A percentile compares a stretch with the other conserved stretches of the same genome.
Conservation (phyloP, 208 protist species). For the Naegleria gruberi region DNA sequence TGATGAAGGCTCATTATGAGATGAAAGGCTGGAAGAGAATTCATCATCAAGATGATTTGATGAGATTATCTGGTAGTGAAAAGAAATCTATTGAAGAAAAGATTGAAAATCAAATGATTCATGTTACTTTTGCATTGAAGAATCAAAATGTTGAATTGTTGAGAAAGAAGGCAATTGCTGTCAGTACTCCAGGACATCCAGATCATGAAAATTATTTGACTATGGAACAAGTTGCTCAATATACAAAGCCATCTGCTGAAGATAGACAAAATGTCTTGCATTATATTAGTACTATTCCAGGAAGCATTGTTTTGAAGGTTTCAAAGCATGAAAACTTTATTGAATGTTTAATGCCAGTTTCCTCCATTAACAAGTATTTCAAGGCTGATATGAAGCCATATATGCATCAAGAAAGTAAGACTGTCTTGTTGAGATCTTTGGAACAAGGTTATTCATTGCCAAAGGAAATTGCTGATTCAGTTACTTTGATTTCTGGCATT, state of each 20-base stretch:
- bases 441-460: neutral
- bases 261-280: neutral
- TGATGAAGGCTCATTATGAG: no score
- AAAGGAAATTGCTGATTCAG: neutral
- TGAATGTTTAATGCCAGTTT: neutral
- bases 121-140: neutral
- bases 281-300: neutral
- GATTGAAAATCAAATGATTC: neutral
- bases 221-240: neutral
- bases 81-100: neutral
- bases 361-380: neutral
- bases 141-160: neutral
- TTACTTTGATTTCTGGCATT: neutral
- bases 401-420: neutral
- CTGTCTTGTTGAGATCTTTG: neutral
- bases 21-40: no score
- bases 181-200: neutral
- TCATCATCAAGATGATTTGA: no score
- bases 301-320: neutral
- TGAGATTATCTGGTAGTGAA: neutral
- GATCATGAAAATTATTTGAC: constrained; percentile 1
- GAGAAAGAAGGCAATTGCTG: no score
- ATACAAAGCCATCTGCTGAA: neutral
- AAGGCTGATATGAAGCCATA: neutral
- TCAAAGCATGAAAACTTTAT: neutral